Evolutionary conservation across 257 asterid genomes (phyloP).

Genomic region (Nicotiana knightiana): DNA sequence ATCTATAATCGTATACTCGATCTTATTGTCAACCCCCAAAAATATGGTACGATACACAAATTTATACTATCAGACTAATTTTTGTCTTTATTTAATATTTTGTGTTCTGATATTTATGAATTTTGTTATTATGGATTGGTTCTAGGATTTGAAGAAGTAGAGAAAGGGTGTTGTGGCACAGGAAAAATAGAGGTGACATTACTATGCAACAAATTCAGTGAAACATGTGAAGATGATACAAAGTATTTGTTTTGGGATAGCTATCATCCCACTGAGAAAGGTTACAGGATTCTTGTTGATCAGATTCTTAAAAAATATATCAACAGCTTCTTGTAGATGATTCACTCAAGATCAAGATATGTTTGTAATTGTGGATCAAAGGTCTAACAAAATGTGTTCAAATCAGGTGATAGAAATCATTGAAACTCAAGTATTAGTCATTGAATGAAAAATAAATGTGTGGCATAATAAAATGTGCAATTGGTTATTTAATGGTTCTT

Average conservation of each 20-base stretch:
- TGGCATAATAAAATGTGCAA: no score
- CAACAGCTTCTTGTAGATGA: background rate
- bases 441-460: no score
- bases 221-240: constrained; percentile 20
- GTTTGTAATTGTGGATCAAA: no score
- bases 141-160: constrained; percentile 30
- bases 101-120: background rate
- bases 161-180: constrained; percentile 33
- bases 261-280: constrained; percentile 31
- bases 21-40: constrained; percentile 26
- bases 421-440: no score
- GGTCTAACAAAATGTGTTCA: no score
- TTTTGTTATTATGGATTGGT: background rate
- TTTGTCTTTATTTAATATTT: background rate
- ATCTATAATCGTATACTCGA: constrained; percentile 25
- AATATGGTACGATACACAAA: constrained; percentile 16
- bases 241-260: constrained; percentile 33
- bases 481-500: no score
- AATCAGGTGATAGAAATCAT: no score
- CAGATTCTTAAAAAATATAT: background rate
- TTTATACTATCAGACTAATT: no score
- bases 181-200: constrained; percentile 18
- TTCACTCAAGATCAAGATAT: no score
- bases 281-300: constrained; percentile 14
- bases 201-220: constrained; percentile 18